These are phyloP conservation scores for Phytophthora colocasiae DNA, from an alignment of 352 stramenopile species.

Conservation along the genomic window DNA sequence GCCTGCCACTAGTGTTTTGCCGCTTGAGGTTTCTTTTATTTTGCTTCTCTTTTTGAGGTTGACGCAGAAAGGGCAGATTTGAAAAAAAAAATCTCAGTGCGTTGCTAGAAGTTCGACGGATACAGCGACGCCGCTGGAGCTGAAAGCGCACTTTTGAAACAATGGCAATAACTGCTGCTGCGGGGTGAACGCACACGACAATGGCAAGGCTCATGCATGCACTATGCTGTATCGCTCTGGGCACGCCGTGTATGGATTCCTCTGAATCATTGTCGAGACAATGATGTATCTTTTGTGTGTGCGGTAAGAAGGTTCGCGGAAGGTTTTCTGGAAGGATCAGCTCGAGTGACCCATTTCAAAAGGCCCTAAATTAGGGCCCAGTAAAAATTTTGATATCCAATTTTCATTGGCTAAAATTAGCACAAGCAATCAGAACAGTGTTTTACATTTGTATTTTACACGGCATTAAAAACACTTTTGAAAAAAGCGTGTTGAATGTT, in stretches of 20 bases:
- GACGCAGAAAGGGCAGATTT: background rate
- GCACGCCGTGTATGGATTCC: background rate
- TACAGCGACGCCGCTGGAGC: background rate
- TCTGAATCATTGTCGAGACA: conserved; percentile 19
- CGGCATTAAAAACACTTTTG: too few species aligned
- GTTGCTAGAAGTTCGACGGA: conserved; percentile 2
- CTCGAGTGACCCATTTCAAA: background rate
- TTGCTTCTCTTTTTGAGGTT: conserved; percentile 17
- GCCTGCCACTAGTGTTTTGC: conserved; percentile 14
- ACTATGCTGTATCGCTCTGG: background rate
- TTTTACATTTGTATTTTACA: too few species aligned
- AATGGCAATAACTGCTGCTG: background rate
- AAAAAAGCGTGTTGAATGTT: too few species aligned
- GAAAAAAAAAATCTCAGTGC: conserved; percentile 13
- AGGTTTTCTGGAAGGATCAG: conserved; percentile 24
- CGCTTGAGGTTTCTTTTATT: conserved; percentile 18
- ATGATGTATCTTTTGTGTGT: conserved; percentile 7
- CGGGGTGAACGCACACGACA: background rate
- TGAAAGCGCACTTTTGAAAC: background rate
- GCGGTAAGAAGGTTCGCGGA: conserved; percentile 10
- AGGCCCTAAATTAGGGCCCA: too few species aligned
- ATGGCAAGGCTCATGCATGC: too few species aligned
- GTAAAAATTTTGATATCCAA: too few species aligned
- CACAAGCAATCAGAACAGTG: too few species aligned
- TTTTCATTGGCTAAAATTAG: too few species aligned